These are phyloP conservation scores for Gaertneriomyces sp. DNA, from an alignment of 192 early-diverging fungal genomes.

Conservation along the genomic window DNA sequence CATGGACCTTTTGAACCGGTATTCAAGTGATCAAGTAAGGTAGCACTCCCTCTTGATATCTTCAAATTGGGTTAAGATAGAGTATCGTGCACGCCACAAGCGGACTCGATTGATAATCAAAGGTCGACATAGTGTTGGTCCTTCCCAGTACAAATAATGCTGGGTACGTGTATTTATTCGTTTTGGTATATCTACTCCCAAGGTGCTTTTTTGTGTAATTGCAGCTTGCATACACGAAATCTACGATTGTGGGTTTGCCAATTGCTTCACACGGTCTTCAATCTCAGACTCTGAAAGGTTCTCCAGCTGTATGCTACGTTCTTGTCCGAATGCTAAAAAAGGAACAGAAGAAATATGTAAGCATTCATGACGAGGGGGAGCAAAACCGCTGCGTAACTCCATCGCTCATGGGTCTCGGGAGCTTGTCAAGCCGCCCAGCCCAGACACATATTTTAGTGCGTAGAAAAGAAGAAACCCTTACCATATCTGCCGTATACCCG, in stretches of 20 bases:
- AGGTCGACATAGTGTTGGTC: not conserved
- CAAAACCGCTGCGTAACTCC: no score
- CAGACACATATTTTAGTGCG: no score
- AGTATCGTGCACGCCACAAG: not conserved
- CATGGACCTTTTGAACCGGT: conserved; percentile 2
- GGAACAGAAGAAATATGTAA: no score
- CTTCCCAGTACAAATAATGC: not conserved
- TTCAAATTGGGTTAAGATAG: not conserved
- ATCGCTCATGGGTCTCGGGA: no score
- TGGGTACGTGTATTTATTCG: not conserved
- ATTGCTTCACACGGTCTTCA: conserved; percentile 63
- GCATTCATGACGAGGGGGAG: no score
- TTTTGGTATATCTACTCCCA: conserved; percentile 1
- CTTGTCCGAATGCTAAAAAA: conserved; percentile 69
- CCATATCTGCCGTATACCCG: conserved; percentile 88
- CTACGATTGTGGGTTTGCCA: conserved; percentile 41
- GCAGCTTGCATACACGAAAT: not conserved
- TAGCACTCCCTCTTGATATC: no score
- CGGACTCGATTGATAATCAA: not conserved
- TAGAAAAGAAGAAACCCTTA: conserved; percentile 25
- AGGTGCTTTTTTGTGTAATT: conserved; percentile 7
- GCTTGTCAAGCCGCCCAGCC: no score
- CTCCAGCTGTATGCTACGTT: conserved; percentile 75
- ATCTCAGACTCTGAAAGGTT: conserved; percentile 69
- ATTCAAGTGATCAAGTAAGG: not conserved